Percentiles rank a stretch among this genome's conserved stretches.
These are phyloP conservation scores for Daldinia eschscholtzii DNA, from an alignment of 2,329 filamentous ascomycete species.

Conservation along the genomic window DNA sequence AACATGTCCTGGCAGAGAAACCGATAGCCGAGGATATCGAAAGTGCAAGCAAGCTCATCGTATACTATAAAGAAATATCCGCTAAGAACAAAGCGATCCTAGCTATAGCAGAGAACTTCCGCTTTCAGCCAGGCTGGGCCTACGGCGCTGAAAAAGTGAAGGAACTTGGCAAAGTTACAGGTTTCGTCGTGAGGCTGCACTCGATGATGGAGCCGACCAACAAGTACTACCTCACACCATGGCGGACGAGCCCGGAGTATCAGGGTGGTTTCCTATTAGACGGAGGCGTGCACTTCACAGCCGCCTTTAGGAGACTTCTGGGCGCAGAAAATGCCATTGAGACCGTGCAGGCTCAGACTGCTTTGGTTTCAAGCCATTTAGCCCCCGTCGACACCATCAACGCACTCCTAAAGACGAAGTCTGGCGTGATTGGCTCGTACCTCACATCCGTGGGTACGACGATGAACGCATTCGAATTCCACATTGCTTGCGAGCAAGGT, in stretches of 20 bases:
- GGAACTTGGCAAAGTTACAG: conserved; percentile 65
- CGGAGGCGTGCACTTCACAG: conserved; percentile 79
- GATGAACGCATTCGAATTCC: conserved; percentile 65
- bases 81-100: conserved; percentile 59
- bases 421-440: conserved; percentile 69
- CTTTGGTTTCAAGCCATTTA: conserved; percentile 67
- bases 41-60: conserved; percentile 57
- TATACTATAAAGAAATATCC: conserved; percentile 51
- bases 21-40: conserved; percentile 72
- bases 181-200: conserved; percentile 61
- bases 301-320: conserved; percentile 71
- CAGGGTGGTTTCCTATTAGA: conserved; percentile 84
- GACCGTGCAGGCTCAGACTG: conserved; percentile 67
- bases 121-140: conserved; percentile 69
- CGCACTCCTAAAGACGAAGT: conserved; percentile 66
- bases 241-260: conserved; percentile 77
- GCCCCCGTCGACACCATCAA: conserved; percentile 76
- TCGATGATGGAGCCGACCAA: conserved; percentile 54
- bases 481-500: conserved; percentile 70
- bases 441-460: conserved; percentile 69
- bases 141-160: conserved; percentile 64
- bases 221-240: conserved; percentile 65
- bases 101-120: conserved; percentile 79
- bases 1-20: conserved; percentile 79
- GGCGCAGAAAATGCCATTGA: conserved; percentile 60